phyloP scores from a whole-genome alignment of 2,329 filamentous ascomycete species.

The Plectosphaerella sp. region DNA sequence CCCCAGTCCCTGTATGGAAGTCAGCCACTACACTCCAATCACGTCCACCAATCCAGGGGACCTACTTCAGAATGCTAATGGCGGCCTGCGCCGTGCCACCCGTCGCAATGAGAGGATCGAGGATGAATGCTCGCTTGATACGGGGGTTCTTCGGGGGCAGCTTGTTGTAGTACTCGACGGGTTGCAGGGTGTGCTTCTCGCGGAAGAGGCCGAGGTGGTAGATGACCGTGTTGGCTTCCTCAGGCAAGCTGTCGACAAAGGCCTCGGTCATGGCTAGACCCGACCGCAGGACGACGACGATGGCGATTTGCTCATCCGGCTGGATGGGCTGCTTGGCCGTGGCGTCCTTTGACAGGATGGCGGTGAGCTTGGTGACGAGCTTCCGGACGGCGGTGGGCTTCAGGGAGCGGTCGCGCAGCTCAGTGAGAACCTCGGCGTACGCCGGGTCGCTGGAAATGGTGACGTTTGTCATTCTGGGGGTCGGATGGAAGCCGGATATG shows the following conservation, averaged over 20 bases:
- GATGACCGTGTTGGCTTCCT: conserved; percentile 26
- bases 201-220: conserved; percentile 67
- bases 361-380: conserved; percentile 16
- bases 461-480: not conserved
- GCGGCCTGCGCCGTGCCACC: conserved; percentile 63
- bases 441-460: not conserved
- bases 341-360: conserved; percentile 15
- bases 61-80: conserved; percentile 50
- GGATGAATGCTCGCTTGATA: conserved; percentile 54
- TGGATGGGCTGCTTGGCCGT: conserved; percentile 3
- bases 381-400: conserved; percentile 13
- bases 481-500: too few species aligned
- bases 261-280: conserved; percentile 31
- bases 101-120: conserved; percentile 65
- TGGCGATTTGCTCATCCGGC: conserved; percentile 20
- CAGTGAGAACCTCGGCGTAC: conserved; percentile 1
- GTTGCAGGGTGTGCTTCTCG: conserved; percentile 57
- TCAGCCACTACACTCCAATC: not conserved
- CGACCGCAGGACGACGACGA: conserved; percentile 28
- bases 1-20: conserved; percentile 53
- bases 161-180: conserved; percentile 69
- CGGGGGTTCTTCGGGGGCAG: conserved; percentile 34
- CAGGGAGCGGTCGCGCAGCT: conserved; percentile 12
- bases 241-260: conserved; percentile 21
- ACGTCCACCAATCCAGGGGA: not conserved